Evolutionary conservation across 2,329 filamentous ascomycete genomes (phyloP), one percentile per base, ranked within the genome.

Genomic region (Exophiala calicioides): DNA sequence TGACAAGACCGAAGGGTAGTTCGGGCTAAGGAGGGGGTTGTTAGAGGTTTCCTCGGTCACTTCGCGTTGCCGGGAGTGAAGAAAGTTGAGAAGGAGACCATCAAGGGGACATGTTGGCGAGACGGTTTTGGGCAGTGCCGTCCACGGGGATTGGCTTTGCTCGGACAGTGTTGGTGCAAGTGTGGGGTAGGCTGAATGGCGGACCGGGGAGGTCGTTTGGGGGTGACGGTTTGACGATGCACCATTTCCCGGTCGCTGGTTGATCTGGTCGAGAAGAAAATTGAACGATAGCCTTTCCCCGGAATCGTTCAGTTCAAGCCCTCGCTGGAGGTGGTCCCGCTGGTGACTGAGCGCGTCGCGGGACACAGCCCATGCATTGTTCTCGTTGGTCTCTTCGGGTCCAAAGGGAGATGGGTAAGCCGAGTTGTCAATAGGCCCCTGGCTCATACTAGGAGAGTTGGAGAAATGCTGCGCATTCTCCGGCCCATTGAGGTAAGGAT

Each of bases 1-100:
- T 1, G 85, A 86, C 0, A 84, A 84, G 46, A 94, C 86, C 47
- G 84, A 87, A 1, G 89, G 89, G 61, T 94, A 90, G 10, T 80
- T 75, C 1, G 89, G 88, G 6, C 91, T 77, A 33, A 85, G 80
- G 30, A 81, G 75, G 6, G 76, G 68, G 0, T 84, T 71, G 1
- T 82, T 75, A 3, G 87, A 86, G 50, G 86, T 78, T 1, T 78
- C 78, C 1, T 82, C 78, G 36, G 82, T 81, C 2, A 36, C 19
- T 58, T 84, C 78, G 27, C 76, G 79, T 24, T 78, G 78, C 4
- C 85, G 80, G 58, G 88, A 81, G 19, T 79, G 75, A 20, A 93
- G 76, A 60, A 93, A 94, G 62, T 90, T 84, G 18, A 91, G 77
- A 33, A 95, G 76, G n/a, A 95, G 78, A 31, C 73, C 75, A 61